Conservation (phyloP, 257 asterid species). For the Verbascum thapsus region DNA sequence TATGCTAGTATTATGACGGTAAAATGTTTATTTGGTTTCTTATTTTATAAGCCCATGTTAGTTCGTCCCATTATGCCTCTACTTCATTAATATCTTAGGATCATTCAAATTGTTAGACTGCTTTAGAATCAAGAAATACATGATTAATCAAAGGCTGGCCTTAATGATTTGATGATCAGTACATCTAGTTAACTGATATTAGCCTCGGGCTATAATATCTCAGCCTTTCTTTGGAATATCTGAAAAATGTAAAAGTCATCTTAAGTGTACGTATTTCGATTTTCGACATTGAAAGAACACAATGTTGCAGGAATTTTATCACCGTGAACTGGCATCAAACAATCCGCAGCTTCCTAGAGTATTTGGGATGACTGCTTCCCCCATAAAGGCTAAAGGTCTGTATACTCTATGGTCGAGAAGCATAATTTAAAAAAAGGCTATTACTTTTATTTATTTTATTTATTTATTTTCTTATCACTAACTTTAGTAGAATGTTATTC, state of each 20-base stretch:
- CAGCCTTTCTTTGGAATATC: not conserved
- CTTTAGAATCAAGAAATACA: not conserved
- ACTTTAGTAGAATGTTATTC: slow-evolving; percentile 1
- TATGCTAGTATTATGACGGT: slow-evolving; percentile 87
- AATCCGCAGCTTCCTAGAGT: slow-evolving; percentile 62
- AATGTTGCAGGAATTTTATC: slow-evolving; percentile 71
- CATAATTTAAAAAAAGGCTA: not conserved
- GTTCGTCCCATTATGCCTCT: too few relatives aligned
- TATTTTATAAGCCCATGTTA: not conserved
- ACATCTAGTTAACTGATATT: not conserved
- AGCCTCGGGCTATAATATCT: slow-evolving; percentile 9
- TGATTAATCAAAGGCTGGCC: not conserved
- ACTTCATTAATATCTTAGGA: slow-evolving; percentile 8
- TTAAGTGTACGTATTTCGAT: not conserved
- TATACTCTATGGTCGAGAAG: not conserved
- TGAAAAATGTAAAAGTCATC: not conserved
- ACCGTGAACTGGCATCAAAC: slow-evolving; percentile 35
- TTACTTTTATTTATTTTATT: not conserved
- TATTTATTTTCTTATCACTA: slow-evolving; percentile 7
- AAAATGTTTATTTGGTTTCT: slow-evolving; percentile 6
- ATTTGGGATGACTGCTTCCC: slow-evolving; percentile 96
- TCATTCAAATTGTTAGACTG: not conserved
- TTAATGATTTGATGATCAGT: not conserved
- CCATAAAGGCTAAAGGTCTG: slow-evolving; percentile 84
- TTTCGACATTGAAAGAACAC: not conserved